These are phyloP conservation scores for Trichosporon faecale DNA, from an alignment of 1,284 basidiomycete species.

Conservation along the genomic window DNA sequence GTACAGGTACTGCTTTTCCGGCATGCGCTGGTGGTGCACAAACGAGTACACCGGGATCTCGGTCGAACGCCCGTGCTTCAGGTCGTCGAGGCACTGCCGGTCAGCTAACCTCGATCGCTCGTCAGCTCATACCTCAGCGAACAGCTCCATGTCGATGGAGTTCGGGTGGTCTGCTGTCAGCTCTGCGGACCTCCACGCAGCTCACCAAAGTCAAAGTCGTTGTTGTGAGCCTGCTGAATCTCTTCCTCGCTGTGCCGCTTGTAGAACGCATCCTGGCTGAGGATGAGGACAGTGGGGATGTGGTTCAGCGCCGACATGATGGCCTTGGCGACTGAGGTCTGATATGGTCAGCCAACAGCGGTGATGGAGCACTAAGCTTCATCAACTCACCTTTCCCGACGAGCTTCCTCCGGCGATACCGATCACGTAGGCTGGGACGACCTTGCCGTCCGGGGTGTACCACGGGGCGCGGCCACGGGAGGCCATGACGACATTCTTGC, in stretches of 20 bases:
- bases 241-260: constrained; percentile 74
- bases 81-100: constrained; percentile 71
- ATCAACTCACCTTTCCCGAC: constrained; percentile 73
- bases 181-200: neutral
- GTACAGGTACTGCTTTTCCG: constrained; percentile 87
- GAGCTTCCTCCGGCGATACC: constrained; percentile 92
- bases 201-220: constrained; percentile 69
- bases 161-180: constrained; percentile 70
- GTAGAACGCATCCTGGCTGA: constrained; percentile 89
- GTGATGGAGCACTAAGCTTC: too few species aligned
- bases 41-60: constrained; percentile 92
- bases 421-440: constrained; percentile 73
- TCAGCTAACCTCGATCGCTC: constrained; percentile 19
- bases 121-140: constrained; percentile 61
- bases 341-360: constrained; percentile 9
- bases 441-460: constrained; percentile 70
- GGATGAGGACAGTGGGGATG: constrained; percentile 81
- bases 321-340: constrained; percentile 89
- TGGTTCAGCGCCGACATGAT: constrained; percentile 76
- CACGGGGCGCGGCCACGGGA: constrained; percentile 65
- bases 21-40: constrained; percentile 77
- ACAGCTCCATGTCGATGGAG: constrained; percentile 85
- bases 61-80: constrained; percentile 68
- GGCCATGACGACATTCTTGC: constrained; percentile 75
- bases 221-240: constrained; percentile 74